A percentile compares a stretch with the other conserved stretches of the same genome.
phyloP scores from a whole-genome alignment of 2,329 filamentous ascomycete species.

The Ophiosphaerella korrae region DNA sequence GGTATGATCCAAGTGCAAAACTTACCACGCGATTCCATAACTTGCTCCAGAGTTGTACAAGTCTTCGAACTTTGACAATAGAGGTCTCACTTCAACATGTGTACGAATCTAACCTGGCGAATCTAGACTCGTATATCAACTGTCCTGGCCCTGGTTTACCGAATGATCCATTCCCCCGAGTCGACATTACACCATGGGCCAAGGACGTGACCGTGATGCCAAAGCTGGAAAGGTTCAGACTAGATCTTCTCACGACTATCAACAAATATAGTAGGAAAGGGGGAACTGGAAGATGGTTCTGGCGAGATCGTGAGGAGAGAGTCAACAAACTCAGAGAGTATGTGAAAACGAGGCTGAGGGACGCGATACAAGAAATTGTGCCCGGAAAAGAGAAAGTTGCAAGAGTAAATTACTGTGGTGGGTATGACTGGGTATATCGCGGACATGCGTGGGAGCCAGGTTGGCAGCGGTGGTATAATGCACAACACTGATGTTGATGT shows the following conservation, averaged over 20 bases:
- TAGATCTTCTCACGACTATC: not conserved
- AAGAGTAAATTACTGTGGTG: not conserved
- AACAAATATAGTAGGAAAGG: not conserved
- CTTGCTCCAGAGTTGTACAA: not conserved
- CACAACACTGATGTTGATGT: too few species aligned
- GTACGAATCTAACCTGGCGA: not conserved
- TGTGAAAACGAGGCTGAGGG: not conserved
- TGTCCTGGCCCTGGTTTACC: not conserved
- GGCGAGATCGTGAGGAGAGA: not conserved
- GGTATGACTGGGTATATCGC: too few species aligned
- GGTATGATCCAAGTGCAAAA: not conserved
- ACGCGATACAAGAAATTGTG: not conserved
- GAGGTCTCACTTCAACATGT: constrained; percentile 2
- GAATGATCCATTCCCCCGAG: not conserved
- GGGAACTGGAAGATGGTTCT: not conserved
- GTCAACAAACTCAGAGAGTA: not conserved
- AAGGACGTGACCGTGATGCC: not conserved
- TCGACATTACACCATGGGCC: constrained; percentile 1
- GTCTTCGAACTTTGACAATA: not conserved
- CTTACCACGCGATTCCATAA: constrained; percentile 1
- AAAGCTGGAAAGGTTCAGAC: not conserved
- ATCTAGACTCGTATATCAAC: constrained; percentile 1
- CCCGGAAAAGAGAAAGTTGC: not conserved
- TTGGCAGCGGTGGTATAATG: too few species aligned
- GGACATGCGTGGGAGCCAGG: too few species aligned